A percentile compares a stretch with the other conserved stretches of the same genome.
Conservation (phyloP, 2,329 filamentous ascomycete genomes). For the Albophoma yamanashiensis region DNA sequence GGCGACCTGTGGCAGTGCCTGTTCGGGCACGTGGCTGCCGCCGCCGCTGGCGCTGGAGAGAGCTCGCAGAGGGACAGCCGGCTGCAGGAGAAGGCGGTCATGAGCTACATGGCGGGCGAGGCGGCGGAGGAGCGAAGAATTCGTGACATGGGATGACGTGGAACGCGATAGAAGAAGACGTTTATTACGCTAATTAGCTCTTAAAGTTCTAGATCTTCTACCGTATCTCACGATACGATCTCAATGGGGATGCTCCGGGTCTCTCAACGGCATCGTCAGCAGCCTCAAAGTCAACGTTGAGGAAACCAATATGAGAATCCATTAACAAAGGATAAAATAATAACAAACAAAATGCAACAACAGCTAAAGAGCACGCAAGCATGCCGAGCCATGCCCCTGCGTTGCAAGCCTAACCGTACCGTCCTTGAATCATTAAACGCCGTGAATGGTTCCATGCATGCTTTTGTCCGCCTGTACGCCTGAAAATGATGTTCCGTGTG, state of each 20-base stretch:
- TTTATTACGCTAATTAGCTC: too few relatives aligned
- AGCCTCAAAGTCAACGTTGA: too few relatives aligned
- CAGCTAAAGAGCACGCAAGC: too few relatives aligned
- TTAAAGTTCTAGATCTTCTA: too few relatives aligned
- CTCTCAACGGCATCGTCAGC: too few relatives aligned
- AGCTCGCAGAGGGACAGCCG: constrained; percentile 12
- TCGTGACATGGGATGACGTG: not conserved
- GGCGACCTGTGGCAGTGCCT: constrained; percentile 83
- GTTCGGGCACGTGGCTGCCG: constrained; percentile 50
- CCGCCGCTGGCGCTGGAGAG: constrained; percentile 8
- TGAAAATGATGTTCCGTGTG: not conserved
- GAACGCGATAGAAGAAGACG: not conserved
- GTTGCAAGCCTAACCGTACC: not conserved
- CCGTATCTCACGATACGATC: too few relatives aligned
- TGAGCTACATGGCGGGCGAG: constrained; percentile 32
- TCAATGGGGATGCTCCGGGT: too few relatives aligned
- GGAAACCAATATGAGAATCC: too few relatives aligned
- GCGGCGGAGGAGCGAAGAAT: constrained; percentile 28
- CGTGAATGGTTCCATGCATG: not conserved
- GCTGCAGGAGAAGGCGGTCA: constrained; percentile 22
- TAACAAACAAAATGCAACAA: too few relatives aligned
- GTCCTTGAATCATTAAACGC: not conserved
- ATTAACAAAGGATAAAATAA: too few relatives aligned
- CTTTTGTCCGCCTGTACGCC: not conserved
- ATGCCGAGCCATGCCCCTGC: not conserved